Percentiles rank a stretch among this genome's conserved stretches.
These are phyloP conservation scores for Corylus avellana DNA, from an alignment of 306 rosid species.

Conservation along the genomic window DNA sequence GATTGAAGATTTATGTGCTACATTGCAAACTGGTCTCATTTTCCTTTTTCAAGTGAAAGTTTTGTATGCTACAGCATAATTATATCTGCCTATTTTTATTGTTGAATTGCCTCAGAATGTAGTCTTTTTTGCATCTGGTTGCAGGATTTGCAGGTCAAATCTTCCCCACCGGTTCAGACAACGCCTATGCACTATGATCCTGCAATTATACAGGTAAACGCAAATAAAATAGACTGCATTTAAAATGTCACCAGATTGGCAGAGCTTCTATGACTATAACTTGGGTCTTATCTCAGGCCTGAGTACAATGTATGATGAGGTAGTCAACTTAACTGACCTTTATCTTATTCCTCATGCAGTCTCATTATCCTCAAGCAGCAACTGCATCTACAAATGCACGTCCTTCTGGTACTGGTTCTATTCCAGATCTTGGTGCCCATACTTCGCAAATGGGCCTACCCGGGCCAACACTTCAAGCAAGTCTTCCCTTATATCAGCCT, in stretches of 20 bases:
- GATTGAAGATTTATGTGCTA: not conserved
- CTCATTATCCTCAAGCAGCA: constrained; percentile 26
- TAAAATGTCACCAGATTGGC: not conserved
- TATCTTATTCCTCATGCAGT: constrained; percentile 7
- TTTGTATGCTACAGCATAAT: not conserved
- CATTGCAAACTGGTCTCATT: not conserved
- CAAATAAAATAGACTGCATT: constrained; percentile 1
- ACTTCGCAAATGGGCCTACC: constrained; percentile 23
- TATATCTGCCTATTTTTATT: not conserved
- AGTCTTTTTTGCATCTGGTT: constrained; percentile 1
- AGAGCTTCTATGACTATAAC: not conserved
- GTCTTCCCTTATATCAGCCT: constrained; percentile 29
- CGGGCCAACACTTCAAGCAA: constrained; percentile 24
- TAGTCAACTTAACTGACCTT: not conserved
- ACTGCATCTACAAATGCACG: constrained; percentile 16
- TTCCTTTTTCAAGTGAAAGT: not conserved
- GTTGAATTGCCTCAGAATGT: not conserved
- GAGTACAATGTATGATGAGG: not conserved
- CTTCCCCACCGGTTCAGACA: constrained; percentile 25
- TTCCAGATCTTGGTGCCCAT: constrained; percentile 19
- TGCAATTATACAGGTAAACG: constrained; percentile 28
- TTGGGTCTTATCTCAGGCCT: not conserved
- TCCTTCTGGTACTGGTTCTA: constrained; percentile 14
- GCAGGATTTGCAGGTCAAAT: constrained; percentile 33
- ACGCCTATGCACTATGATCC: constrained; percentile 25